Percentiles rank a stretch among this genome's conserved stretches.
Evolutionary conservation across 768 basidiomycete species (phyloP).

Genomic region (Pulveroboletus sp.): DNA sequence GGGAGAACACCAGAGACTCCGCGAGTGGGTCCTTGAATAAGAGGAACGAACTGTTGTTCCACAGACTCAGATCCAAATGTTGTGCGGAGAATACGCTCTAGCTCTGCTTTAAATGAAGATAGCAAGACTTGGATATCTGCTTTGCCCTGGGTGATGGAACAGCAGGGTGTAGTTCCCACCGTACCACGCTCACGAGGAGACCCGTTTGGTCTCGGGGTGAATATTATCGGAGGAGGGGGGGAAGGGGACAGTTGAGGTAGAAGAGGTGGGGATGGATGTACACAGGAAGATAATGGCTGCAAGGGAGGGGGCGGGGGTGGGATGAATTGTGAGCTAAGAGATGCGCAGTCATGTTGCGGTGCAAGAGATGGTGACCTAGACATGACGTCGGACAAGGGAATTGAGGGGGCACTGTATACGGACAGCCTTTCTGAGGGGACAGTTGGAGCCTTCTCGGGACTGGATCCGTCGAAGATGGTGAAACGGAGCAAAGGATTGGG

Average conservation of each 20-base stretch:
- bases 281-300: slow-evolving; percentile 1
- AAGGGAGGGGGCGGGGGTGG: slow-evolving; percentile 28
- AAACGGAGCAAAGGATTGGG: slow-evolving; percentile 61
- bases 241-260: slow-evolving; percentile 4
- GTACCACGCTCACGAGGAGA: not conserved
- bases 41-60: not conserved
- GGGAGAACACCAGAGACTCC: not conserved
- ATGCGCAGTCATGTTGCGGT: not conserved
- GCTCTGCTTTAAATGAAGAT: slow-evolving; percentile 48
- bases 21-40: not conserved
- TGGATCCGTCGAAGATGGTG: slow-evolving; percentile 51
- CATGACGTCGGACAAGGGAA: not conserved
- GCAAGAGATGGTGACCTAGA: slow-evolving; percentile 1
- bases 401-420: not conserved
- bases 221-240: slow-evolving; percentile 1
- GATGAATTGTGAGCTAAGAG: not conserved
- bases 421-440: slow-evolving; percentile 4
- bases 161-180: slow-evolving; percentile 30
- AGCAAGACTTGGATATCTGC: slow-evolving; percentile 48
- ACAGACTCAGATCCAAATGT: slow-evolving; percentile 29
- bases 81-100: slow-evolving; percentile 44
- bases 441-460: slow-evolving; percentile 34
- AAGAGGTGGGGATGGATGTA: slow-evolving; percentile 14
- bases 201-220: not conserved
- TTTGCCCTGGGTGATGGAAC: slow-evolving; percentile 45